Evolutionary conservation across 2,329 filamentous ascomycete genomes (phyloP), one percentile per base, ranked within the genome.

Genomic region (Phaeosphaeriaceae sp.): DNA sequence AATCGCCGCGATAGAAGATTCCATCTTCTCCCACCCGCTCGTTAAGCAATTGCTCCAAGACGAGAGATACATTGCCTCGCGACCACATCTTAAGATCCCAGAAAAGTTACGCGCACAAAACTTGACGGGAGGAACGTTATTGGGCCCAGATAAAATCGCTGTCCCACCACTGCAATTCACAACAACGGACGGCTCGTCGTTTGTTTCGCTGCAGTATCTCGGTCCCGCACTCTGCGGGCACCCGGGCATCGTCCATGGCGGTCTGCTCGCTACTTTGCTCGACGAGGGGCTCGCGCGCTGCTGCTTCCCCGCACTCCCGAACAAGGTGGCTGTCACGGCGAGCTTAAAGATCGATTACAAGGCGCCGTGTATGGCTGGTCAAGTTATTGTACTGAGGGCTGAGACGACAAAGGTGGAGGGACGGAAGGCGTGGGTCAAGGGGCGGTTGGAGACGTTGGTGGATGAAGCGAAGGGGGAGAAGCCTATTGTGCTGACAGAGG

Each of bases 381-480:
- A 86, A 60, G 95, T 90, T 73, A 82, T 96, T 27, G 91, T 96
- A 45, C 80, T 99, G 57, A 85, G 86, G 61, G 93, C 92, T 3
- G 86, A 88, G 74, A 97, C 93, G 20, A 89, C 86, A 10, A 93
- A 90, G 80, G 91, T 94, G 1, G 93, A 98, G 74, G 94, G 95
- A 1, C 85, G 95, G 61, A 98, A 98, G 82, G 94, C 93, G 13
- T 97, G 92, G 92, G 92, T 97, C 1, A 89, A 91, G 79, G 95
- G 92, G 1, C 86, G 87, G 67, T 89, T 98, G 69, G 93, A 97
- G 84, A 89, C 91, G 54, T 79, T 98, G 60, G 78, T 92, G 53
- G 91, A 88, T 24, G 90, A 93, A 76, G 90, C 88, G 0, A 87
- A 87, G 65, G 91, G 65, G 57, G 80, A 83, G 24, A 81, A 81